Evolutionary conservation across 192 early-diverging fungal species (phyloP), one percentile per base, ranked within the genome.

Genomic region (Mortierella claussenii): DNA sequence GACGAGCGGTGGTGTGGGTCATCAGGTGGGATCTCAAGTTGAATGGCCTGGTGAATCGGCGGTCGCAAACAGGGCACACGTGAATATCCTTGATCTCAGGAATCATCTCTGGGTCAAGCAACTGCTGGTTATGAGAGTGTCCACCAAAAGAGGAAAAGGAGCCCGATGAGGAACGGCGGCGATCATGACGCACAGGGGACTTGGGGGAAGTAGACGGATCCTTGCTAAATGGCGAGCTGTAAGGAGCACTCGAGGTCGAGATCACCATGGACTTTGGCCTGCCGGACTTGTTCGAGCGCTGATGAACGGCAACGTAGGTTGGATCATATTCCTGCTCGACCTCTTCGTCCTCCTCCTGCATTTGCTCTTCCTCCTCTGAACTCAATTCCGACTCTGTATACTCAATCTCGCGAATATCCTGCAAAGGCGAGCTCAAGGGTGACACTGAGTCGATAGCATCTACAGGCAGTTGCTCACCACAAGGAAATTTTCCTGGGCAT

Each of bases 11-110:
- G 32, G 90, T 89, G 61, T 94, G 92, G 8, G 91, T 92, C 57
- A 89, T 81, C 34, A 89, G 80, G 73, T 94, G 92, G 21, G 91
- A 92, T 57, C 89, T 88, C 40, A 94, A 80, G 59, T 94, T 92
- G 78, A 92, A 92, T 44, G 87, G 89, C 12, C 90, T 84, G 49
- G 86, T 88, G 58, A 94, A 94, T 13, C 73, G 57, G 11, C 73
- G 58, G 13, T 54, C 24, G 20, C 73, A 76, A 57, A 76, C 73
- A 3, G 73, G 73, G 17, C 73, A 76, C 18, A 76, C 73, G 27
- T 76, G 73, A 4, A 67, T 61, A 49, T 76, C 73, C 48, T 59
- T 67, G 32, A 76, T 76, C 18, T 59, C 59, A 3, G 73, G 73
- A 24, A 76, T 34, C 21, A 42, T 49, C 20, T 76, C 53, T 4